Base-by-base conservation (phyloP, 257 asterid species). In the Lavandula angustifolia region DNA sequence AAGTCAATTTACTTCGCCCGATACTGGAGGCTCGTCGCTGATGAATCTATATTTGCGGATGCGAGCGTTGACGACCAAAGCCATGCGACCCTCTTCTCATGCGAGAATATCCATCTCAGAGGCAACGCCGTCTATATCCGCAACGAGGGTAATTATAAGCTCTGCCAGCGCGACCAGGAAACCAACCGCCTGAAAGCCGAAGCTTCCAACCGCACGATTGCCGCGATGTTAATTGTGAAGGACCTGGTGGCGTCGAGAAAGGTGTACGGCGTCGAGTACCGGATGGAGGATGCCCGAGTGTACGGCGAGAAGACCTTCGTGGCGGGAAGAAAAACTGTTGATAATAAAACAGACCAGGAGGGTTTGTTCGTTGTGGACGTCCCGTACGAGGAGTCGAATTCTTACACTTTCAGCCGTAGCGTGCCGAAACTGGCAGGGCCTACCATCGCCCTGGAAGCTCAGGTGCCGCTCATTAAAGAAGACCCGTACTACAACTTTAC, bases 281-380 rank as follows among this genome's bases (percentile, higher is more conserved):
- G 35, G 50, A 38, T 58, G 66, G 66, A 42, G 22, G 52, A 60
- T 16, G 53, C 66, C 9, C 35, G 66, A 7, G 6, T 61, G 3
- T 29, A 1, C 14, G 16, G 9, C 12, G 40, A 52, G 38, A 11
- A 12, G 27, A 52, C 66, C 3, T 60, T 6, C 37, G 4, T 42
- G 38, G 66, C 66, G 0, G 66, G 66, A 4, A n/a, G 27, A 0
- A 14, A 41, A 17, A 29, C 54, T 4, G 66, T 42, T 3, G 1
- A 1, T 0, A n/a, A n/a, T n/a, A n/a, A n/a, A n/a, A 60, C 29
- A 0, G 54, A 60, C 9, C 0, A 10, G 9, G 59, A 33, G 59
- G 47, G 13, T 5, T 0, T 7, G 0, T 1, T 35, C 0, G 1
- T 49, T 0, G 46, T 63, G 8, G 10, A 2, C 0, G 0, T 63